phyloP scores from a whole-genome alignment of 1,284 basidiomycete genomes.

The Volvariella surrecta region DNA sequence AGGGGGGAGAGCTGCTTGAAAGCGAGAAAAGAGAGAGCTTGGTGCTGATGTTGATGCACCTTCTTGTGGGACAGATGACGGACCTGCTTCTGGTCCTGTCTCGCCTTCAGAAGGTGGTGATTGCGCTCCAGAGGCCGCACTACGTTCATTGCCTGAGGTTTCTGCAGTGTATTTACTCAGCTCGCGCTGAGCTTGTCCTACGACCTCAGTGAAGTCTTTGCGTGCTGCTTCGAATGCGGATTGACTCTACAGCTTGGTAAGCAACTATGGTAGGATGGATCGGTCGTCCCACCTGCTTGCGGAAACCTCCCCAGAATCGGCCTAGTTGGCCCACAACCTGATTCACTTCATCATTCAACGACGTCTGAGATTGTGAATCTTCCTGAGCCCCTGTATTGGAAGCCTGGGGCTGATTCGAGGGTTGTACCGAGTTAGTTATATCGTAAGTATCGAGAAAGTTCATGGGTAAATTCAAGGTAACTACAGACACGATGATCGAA shows the following conservation, averaged over 20 bases:
- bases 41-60: slow-evolving; percentile 14
- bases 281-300: slow-evolving; percentile 61
- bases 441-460: slow-evolving; percentile 69
- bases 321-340: slow-evolving; percentile 83
- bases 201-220: slow-evolving; percentile 72
- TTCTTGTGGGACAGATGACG: slow-evolving; percentile 15
- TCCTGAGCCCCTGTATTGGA: slow-evolving; percentile 27
- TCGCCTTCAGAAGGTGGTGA: slow-evolving; percentile 6
- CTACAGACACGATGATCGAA: background rate
- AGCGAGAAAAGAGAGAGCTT: slow-evolving; percentile 49
- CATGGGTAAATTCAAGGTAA: slow-evolving; percentile 30
- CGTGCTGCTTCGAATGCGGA: slow-evolving; percentile 62
- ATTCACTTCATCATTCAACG: slow-evolving; percentile 77
- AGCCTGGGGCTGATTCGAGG: too few species aligned
- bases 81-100: slow-evolving; percentile 15
- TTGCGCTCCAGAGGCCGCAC: slow-evolving; percentile 8
- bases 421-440: slow-evolving; percentile 16
- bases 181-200: slow-evolving; percentile 78
- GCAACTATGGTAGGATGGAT: background rate
- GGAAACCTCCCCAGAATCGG: slow-evolving; percentile 83
- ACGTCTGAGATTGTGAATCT: slow-evolving; percentile 39
- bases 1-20: slow-evolving; percentile 65
- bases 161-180: slow-evolving; percentile 53
- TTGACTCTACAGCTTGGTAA: slow-evolving; percentile 49
- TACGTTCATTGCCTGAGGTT: slow-evolving; percentile 8